Evolutionary conservation across 2,329 filamentous ascomycete species (phyloP), one percentile per base, ranked within the genome.

Genomic region (Trichoderma brevicompactum): DNA sequence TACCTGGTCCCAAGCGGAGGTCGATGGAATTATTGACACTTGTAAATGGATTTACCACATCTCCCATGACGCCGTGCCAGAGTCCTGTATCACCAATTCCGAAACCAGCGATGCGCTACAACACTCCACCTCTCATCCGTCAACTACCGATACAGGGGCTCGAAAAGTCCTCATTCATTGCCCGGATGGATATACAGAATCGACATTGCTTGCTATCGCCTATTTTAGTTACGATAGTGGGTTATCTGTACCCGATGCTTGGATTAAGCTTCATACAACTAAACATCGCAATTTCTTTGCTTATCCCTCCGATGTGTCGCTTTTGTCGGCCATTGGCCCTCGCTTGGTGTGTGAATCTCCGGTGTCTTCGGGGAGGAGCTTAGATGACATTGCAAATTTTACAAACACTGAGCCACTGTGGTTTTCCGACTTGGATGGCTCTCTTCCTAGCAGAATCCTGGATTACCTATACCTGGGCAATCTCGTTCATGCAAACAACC

Each of bases 401-500:
- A 79, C 83, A 28, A 81, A 79, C 62, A 73, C 85, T 23, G 86
- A 92, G 71, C 94, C 94, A 0, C 81, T 82, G 41, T 99, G 95
- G 95, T 85, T 97, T 64, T 82, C 86, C 34, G 87, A 87, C 63
- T 87, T 97, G 69, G 94, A 98, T 74, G 95, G 95, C 5, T 97
- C 92, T 28, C 84, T 98, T 23, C 95, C 95, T 0, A 97, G 92
- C 74, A 87, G 94, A 13, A 86, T 99, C 44, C 80, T 97, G 48
- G 89, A 94, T 62, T 97, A 98, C 74, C 93, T 99, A 89, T 99
- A 99, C 74, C 85, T 99, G 12, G 95, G 95, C 1, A 98, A 98
- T 72, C 83, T 98, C 15, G 88, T 87, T 0, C 95, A 99, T 74
- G 95, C 95, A 7, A 98, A 98, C 74, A 98, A 98, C 71, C 92